A percentile compares a stretch with the other conserved stretches of the same genome.
These are phyloP conservation scores for Hyphopichia fennica DNA, from an alignment of 1,139 yeast species.

Conservation along the genomic window DNA sequence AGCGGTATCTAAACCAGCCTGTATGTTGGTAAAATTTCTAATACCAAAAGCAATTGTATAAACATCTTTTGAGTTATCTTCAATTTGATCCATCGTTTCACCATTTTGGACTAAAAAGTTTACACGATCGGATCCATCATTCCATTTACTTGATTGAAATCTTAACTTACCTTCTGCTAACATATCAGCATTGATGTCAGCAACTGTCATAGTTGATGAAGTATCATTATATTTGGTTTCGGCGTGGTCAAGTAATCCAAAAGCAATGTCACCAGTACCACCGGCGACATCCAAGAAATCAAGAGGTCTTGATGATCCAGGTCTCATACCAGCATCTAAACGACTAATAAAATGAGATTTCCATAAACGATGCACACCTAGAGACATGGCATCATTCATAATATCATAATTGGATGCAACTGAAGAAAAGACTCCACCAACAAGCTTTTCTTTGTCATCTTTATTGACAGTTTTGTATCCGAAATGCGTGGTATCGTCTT, in stretches of 20 bases:
- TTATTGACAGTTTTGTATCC: slow-evolving; percentile 86
- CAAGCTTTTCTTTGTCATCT: slow-evolving; percentile 81
- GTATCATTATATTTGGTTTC: slow-evolving; percentile 74
- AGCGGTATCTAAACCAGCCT: slow-evolving; percentile 90
- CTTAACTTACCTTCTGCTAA: slow-evolving; percentile 86
- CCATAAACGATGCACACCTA: slow-evolving; percentile 95
- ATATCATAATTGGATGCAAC: slow-evolving; percentile 93
- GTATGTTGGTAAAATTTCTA: slow-evolving; percentile 92
- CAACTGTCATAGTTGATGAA: slow-evolving; percentile 80
- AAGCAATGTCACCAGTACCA: slow-evolving; percentile 98
- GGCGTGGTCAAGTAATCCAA: slow-evolving; percentile 91
- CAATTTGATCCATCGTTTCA: slow-evolving; percentile 79
- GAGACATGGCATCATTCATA: slow-evolving; percentile 97
- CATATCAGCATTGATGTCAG: slow-evolving; percentile 97
- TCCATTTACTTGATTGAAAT: slow-evolving; percentile 52
- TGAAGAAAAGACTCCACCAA: slow-evolving; percentile 86
- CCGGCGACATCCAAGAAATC: slow-evolving; percentile 96
- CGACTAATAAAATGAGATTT: slow-evolving; percentile 84
- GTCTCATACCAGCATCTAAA: slow-evolving; percentile 91
- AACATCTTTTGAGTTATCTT: slow-evolving; percentile 86
- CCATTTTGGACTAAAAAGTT: slow-evolving; percentile 89
- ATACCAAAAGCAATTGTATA: slow-evolving; percentile 98
- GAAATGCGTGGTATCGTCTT: slow-evolving; percentile 70
- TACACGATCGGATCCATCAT: slow-evolving; percentile 61
- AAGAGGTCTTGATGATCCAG: slow-evolving; percentile 75